Evolutionary conservation across 2,329 filamentous ascomycete genomes (phyloP), one percentile per base, ranked within the genome.

Genomic region (Ambrosiella beaveri): DNA sequence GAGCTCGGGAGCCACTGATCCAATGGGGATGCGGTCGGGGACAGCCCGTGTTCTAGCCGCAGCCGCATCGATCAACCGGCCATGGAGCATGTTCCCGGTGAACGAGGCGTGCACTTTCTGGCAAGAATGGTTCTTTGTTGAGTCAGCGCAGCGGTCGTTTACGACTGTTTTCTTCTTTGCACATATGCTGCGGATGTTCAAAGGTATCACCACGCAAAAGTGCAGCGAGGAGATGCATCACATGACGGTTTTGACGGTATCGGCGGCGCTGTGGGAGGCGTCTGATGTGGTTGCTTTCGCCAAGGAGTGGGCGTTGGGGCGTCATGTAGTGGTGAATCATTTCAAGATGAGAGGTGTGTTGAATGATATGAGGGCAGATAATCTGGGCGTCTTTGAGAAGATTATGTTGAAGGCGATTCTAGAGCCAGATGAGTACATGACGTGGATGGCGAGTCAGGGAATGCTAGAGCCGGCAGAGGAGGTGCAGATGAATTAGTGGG

Each of bases 71-170:
- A 54, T 41, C 35, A 51, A 19, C 36, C 39, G 37, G 19, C 17
- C 53, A 15, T 40, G 53, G 52, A 27, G 9, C 41, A 51, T 68
- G 13, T 66, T 66, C 59, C 67, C 72, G 0, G 63, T 77, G 2
- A 70, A 69, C 8, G 47, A 51, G 19, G 47, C 47, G 6, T 51
- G 47, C 13, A 12, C 68, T 0, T 75, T 75, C 50, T 81, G 77
- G 77, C 64, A 66, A 7, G 67, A 69, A 1, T 81, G 75, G 74
- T 66, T 77, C 2, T 68, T 79, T 17, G 71, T 77, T 9, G 78
- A 81, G 63, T 79, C 76, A 0, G 68, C 73, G 0, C 71, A 77
- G 1, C 73, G 78, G 13, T 80, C 77, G 0, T 67, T 75, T 0
- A 65, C 80, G 1, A 67, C 75, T 11, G 65, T 71, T 0, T 74